Evolutionary conservation across 2,329 filamentous ascomycete species (phyloP), one percentile per base, ranked within the genome.

Genomic region (Aspergillus awamori): DNA sequence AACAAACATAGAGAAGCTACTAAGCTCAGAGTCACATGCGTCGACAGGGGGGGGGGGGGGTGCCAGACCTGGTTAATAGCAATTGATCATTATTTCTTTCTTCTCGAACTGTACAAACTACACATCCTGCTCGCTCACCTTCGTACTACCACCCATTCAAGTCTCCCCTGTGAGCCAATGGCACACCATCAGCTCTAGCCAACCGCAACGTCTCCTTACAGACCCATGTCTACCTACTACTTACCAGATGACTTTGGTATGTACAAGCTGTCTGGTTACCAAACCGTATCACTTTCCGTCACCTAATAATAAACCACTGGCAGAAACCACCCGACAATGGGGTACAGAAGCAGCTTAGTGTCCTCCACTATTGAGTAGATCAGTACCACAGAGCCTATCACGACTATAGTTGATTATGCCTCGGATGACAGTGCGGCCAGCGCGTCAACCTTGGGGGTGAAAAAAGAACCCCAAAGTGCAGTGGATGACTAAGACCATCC

Each of bases 391-490:
- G 26, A 33, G 47, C 47, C 47, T 51, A 51, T 51, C 47, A 30
- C n/a, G 15, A 30, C 47, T 10, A 28, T n/a, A 15, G 17, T 11
- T 10, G 28, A 2, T 10, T 8, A 17, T 30, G 47, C 8, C 15
- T 11, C 4, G 24, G 47, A 30, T 28, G 30, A n/a, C 47, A 20
- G 26, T 51, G 26, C 47, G 45, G 26, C 26, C 47, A 51, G 24
- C 47, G 47, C 47, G n/a, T 51, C 47, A 10, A 30, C 26, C 47
- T 51, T 17, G 47, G 47, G 47, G 47, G 24, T 51, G 47, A 51
- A 51, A 17, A 7, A 8, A 17, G 47, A 28, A n/a, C 10, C 47
- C 47, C 28, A 15, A 26, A n/a, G 15, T 8, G n/a, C 26, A n/a
- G 20, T 13, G 13, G 47, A 28, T 51, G 47, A 51, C 47, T 51